Conservation (phyloP, 2,329 filamentous ascomycete species). For the Dendrostoma leiphaemia region DNA sequence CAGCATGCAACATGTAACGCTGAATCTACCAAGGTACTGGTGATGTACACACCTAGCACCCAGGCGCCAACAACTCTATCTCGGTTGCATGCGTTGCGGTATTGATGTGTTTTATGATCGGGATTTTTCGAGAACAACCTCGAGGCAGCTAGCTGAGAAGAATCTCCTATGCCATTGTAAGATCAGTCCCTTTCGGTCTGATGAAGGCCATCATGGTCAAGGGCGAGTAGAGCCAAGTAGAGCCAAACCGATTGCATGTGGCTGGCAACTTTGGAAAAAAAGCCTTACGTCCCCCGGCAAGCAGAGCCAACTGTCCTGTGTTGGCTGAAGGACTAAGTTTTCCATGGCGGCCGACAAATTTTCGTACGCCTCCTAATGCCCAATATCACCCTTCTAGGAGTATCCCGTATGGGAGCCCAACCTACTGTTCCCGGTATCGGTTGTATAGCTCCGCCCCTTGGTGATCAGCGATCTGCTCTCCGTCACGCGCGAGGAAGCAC, state of each 20-base stretch:
- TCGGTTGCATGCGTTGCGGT: too few species aligned
- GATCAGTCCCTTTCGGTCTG: too few species aligned
- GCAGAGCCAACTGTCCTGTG: slow-evolving; percentile 26
- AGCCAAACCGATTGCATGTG: not conserved
- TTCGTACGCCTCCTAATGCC: slow-evolving; percentile 16
- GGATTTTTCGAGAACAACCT: too few species aligned
- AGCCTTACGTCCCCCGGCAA: slow-evolving; percentile 12
- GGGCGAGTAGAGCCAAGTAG: slow-evolving; percentile 23
- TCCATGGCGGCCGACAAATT: slow-evolving; percentile 1
- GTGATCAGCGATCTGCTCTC: slow-evolving; percentile 23
- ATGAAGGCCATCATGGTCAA: slow-evolving; percentile 25
- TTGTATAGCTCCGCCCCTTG: slow-evolving; percentile 18
- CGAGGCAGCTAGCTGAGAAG: too few species aligned
- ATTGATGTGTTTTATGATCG: too few species aligned
- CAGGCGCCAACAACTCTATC: too few species aligned
- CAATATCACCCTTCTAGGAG: slow-evolving; percentile 23
- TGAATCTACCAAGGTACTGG: too few species aligned
- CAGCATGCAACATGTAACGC: too few species aligned
- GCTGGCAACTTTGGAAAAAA: slow-evolving; percentile 27
- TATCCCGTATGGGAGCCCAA: not conserved
- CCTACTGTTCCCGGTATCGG: not conserved
- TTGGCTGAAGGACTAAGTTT: slow-evolving; percentile 19
- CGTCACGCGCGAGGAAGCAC: slow-evolving; percentile 28
- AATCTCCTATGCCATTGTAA: not conserved
- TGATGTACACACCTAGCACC: too few species aligned